Conservation (phyloP, 2,329 filamentous ascomycete genomes). For the Penicillium olsonii region DNA sequence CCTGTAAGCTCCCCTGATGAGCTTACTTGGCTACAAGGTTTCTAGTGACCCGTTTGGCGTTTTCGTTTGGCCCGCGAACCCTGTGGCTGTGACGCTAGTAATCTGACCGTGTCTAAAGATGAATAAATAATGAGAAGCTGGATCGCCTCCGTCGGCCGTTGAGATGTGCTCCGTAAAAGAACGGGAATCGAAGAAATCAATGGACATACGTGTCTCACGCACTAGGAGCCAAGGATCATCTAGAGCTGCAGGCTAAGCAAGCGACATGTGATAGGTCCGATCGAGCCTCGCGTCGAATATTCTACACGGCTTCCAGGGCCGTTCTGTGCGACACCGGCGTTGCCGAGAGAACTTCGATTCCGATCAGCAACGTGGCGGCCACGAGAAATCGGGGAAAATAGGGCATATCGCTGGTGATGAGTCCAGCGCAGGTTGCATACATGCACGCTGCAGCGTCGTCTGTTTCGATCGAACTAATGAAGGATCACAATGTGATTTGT, state of each 20-base stretch:
- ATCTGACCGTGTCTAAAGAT: constrained; percentile 2
- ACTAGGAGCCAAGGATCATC: neutral
- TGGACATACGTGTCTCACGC: neutral
- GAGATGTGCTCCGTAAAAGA: too few species aligned
- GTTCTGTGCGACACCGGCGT: constrained; percentile 16
- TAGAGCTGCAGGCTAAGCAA: neutral
- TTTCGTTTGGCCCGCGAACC: neutral
- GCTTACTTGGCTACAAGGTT: constrained; percentile 1
- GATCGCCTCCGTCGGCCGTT: too few species aligned
- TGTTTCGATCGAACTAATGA: neutral
- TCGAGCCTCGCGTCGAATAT: constrained; percentile 13
- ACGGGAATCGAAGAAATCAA: too few species aligned
- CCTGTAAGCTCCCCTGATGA: neutral
- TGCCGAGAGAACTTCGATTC: constrained; percentile 5
- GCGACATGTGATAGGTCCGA: constrained; percentile 4
- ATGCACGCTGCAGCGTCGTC: neutral
- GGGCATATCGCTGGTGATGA: constrained; percentile 7
- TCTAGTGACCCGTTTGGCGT: neutral
- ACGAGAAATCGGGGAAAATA: constrained; percentile 27
- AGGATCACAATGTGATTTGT: neutral
- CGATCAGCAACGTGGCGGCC: constrained; percentile 36
- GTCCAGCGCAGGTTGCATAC: constrained; percentile 1
- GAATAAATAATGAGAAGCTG: too few species aligned
- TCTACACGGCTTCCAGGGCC: constrained; percentile 19
- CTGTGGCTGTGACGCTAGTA: constrained; percentile 1